Conservation (phyloP, 768 basidiomycete genomes). For the Lactarius indigo region DNA sequence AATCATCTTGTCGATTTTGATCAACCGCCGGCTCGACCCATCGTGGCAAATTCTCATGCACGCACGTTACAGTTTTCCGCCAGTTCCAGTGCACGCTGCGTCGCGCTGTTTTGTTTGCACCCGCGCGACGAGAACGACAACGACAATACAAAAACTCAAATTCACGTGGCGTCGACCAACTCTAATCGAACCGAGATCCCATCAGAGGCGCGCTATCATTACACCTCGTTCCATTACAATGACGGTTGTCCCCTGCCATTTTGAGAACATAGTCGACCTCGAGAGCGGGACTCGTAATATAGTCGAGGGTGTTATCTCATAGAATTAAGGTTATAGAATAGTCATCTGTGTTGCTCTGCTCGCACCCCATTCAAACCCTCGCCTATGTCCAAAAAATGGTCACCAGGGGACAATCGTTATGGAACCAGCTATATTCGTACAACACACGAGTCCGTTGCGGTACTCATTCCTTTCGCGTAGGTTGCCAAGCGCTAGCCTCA, state of each 20-base stretch:
- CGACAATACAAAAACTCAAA: neutral
- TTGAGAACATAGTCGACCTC: too few relatives aligned
- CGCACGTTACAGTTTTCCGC: neutral
- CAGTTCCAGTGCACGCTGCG: neutral
- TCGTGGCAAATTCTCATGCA: neutral
- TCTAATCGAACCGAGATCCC: neutral
- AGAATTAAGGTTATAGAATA: too few relatives aligned
- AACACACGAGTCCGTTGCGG: neutral
- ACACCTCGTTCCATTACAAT: too few relatives aligned
- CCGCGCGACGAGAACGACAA: neutral
- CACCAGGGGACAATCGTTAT: too few relatives aligned
- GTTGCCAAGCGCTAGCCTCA: slow-evolving; percentile 29
- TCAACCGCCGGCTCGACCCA: neutral
- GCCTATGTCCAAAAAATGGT: too few relatives aligned
- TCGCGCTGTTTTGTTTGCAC: neutral
- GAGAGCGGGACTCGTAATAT: too few relatives aligned
- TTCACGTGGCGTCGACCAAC: neutral
- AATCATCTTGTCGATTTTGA: neutral
- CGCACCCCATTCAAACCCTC: too few relatives aligned
- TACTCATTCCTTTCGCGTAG: slow-evolving; percentile 14
- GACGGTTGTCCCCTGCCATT: too few relatives aligned
- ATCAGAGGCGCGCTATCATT: neutral
- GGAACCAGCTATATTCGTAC: neutral
- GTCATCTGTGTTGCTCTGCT: too few relatives aligned
- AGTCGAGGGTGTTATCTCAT: too few relatives aligned